Percentiles rank a stretch among this genome's conserved stretches.
phyloP scores from a whole-genome alignment of 2,329 filamentous ascomycete genomes.

The Talaromyces sp. region DNA sequence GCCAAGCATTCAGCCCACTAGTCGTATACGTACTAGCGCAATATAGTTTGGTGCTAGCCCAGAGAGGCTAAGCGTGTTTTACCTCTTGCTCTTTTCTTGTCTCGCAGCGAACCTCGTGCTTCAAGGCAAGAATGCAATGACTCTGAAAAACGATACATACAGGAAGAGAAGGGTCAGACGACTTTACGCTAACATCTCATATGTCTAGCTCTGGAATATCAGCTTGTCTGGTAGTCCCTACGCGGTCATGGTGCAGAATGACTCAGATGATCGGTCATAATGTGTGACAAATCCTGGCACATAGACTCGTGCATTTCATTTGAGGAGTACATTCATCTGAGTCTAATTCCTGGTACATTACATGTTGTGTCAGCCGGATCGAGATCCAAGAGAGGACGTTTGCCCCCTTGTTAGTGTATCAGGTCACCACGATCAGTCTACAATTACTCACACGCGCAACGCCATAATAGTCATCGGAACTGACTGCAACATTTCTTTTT shows the following conservation, averaged over 20 bases:
- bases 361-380: neutral
- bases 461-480: neutral
- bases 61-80: no score
- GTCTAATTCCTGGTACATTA: neutral
- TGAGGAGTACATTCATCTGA: neutral
- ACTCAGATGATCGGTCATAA: neutral
- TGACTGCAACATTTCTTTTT: neutral
- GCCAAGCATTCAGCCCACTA: neutral
- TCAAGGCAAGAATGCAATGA: no score
- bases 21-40: no score
- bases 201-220: neutral
- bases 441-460: neutral
- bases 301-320: neutral
- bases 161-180: no score
- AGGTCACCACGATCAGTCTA: neutral
- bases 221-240: neutral
- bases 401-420: neutral
- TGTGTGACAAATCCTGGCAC: neutral
- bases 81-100: no score
- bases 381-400: neutral
- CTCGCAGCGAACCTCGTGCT: no score
- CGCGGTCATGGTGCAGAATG: neutral
- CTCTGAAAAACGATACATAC: no score
- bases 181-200: neutral
- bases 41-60: no score